phyloP scores from a whole-genome alignment of 208 protist genomes.

The Trypanosoma grayi region DNA sequence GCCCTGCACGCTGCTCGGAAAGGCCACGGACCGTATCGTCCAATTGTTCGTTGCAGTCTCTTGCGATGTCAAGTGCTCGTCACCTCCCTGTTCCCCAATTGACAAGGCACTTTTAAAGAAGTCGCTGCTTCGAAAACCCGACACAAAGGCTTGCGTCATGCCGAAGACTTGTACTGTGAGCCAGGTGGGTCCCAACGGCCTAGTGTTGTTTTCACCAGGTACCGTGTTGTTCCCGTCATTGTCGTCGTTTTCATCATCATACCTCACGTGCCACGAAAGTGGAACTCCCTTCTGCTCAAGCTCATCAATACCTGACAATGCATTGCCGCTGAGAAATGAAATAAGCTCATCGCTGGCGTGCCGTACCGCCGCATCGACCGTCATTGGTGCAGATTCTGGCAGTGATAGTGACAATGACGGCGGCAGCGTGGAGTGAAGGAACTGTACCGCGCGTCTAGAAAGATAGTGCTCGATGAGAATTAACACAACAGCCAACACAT shows the following conservation, averaged over 20 bases:
- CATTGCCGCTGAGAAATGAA: constrained; percentile 35
- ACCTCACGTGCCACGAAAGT: not conserved
- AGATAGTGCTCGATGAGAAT: constrained; percentile 56
- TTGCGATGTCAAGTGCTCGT: no score
- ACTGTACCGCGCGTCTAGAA: constrained; percentile 31
- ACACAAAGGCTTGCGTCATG: constrained; percentile 41
- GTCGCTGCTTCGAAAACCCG: constrained; percentile 36
- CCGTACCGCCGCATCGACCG: constrained; percentile 33
- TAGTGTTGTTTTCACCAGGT: not conserved
- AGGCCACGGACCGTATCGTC: not conserved
- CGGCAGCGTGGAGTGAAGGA: not conserved
- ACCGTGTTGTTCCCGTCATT: constrained; percentile 3
- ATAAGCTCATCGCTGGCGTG: constrained; percentile 66
- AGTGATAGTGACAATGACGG: not conserved
- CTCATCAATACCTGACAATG: constrained; percentile 33
- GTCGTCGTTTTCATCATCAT: not conserved
- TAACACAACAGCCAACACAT: constrained; percentile 40
- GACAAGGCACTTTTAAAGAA: constrained; percentile 13
- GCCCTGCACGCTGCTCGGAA: constrained; percentile 3
- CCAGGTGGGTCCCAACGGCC: not conserved
- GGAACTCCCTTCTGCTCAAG: constrained; percentile 42
- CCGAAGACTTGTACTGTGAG: constrained; percentile 48
- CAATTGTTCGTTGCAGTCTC: not conserved
- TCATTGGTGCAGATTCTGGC: not conserved
- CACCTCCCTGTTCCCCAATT: not conserved